Evolutionary conservation across 805 yeast genomes (phyloP).

Genomic region (Ogataea thermomethanolica): DNA sequence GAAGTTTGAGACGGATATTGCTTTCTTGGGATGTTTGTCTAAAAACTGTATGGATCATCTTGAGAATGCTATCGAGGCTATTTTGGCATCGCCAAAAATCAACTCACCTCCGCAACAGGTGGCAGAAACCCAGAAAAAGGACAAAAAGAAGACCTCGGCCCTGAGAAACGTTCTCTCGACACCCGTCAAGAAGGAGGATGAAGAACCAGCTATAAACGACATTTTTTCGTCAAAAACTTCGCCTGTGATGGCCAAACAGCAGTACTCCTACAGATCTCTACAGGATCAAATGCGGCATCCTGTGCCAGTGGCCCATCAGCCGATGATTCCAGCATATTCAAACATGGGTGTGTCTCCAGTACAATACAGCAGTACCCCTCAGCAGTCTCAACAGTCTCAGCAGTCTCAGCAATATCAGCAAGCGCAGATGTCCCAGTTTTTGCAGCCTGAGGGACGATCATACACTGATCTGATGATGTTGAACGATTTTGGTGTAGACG

Average conservation of each 20-base stretch:
- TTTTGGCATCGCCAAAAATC: constrained; percentile 52
- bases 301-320: constrained; percentile 3
- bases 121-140: constrained; percentile 20
- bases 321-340: background rate
- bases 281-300: constrained; percentile 24
- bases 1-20: constrained; percentile 47
- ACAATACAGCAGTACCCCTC: background rate
- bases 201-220: constrained; percentile 32
- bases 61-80: constrained; percentile 57
- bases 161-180: constrained; percentile 15
- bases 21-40: constrained; percentile 60
- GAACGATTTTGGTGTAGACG: constrained; percentile 74
- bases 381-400: background rate
- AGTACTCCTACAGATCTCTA: constrained; percentile 17
- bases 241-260: background rate
- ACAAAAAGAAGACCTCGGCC: constrained; percentile 25
- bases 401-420: background rate
- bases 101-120: constrained; percentile 12
- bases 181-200: constrained; percentile 19
- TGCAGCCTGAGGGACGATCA: constrained; percentile 16
- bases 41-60: constrained; percentile 51
- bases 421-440: background rate
- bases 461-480: constrained; percentile 32
- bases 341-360: no score
- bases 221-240: constrained; percentile 26